Percentiles rank a stretch among this genome's conserved stretches.
phyloP scores from a whole-genome alignment of 2,329 filamentous ascomycete genomes.

The Madurella mycetomatis region DNA sequence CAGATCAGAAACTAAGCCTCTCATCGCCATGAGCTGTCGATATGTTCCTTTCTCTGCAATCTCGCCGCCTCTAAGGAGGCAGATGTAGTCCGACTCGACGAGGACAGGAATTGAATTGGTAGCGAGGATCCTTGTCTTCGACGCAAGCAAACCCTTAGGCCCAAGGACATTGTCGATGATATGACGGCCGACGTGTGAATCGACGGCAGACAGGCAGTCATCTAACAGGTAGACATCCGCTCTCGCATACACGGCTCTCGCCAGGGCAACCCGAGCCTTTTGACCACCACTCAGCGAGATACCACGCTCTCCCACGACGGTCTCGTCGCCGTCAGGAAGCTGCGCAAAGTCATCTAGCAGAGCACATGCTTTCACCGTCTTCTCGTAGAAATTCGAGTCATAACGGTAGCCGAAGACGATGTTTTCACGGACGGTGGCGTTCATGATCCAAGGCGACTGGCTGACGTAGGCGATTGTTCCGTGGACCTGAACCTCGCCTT shows the following conservation, averaged over 20 bases:
- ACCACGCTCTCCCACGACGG: constrained; percentile 91
- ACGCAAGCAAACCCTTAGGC: constrained; percentile 70
- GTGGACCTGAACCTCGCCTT: constrained; percentile 76
- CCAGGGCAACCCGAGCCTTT: constrained; percentile 87
- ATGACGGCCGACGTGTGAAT: constrained; percentile 93
- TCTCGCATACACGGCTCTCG: constrained; percentile 89
- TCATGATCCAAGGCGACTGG: constrained; percentile 95
- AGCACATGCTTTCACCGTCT: constrained; percentile 87
- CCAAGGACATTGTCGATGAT: constrained; percentile 93
- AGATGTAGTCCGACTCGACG: constrained; percentile 83
- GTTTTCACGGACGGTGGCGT: constrained; percentile 94
- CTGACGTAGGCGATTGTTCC: constrained; percentile 87
- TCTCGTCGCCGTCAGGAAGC: constrained; percentile 92
- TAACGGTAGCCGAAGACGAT: constrained; percentile 94
- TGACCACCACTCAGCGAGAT: constrained; percentile 96
- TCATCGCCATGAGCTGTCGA: constrained; percentile 86
- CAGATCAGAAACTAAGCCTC: constrained; percentile 80
- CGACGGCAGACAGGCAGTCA: constrained; percentile 93
- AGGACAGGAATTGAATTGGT: constrained; percentile 94
- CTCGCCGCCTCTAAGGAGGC: constrained; percentile 74
- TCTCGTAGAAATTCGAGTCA: constrained; percentile 90
- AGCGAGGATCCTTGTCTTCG: constrained; percentile 87
- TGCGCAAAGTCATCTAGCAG: constrained; percentile 85
- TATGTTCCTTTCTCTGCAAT: constrained; percentile 88
- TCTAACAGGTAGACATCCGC: constrained; percentile 96